Conservation (phyloP, 768 basidiomycete species). For the Infundibulicybe gibba region DNA sequence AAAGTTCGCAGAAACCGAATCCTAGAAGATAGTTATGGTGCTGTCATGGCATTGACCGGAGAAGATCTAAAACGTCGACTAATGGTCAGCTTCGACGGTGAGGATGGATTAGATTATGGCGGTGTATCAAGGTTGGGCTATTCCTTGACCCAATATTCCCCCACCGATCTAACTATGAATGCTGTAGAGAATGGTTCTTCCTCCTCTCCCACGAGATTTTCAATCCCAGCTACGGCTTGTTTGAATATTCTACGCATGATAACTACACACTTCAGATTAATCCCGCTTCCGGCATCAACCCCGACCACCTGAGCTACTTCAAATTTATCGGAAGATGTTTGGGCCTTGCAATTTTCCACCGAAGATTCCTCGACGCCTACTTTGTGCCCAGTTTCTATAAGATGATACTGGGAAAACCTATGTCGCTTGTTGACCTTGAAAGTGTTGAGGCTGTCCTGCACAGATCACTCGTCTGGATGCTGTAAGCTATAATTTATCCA, state of each 20-base stretch:
- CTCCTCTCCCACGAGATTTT: constrained; percentile 80
- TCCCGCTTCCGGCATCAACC: constrained; percentile 70
- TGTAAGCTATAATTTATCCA: constrained; percentile 41
- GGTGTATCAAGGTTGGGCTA: constrained; percentile 62
- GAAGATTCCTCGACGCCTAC: constrained; percentile 75
- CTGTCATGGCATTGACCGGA: constrained; percentile 78
- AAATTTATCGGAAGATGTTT: constrained; percentile 76
- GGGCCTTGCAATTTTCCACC: constrained; percentile 76
- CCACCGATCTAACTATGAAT: constrained; percentile 7
- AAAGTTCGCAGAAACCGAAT: constrained; percentile 79
- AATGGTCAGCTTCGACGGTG: constrained; percentile 75
- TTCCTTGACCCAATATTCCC: neutral
- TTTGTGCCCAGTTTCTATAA: constrained; percentile 82
- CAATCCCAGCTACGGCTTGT: constrained; percentile 78
- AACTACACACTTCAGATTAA: constrained; percentile 83
- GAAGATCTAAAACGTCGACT: constrained; percentile 67
- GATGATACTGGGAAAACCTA: constrained; percentile 62
- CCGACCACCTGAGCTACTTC: constrained; percentile 77
- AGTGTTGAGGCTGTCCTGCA: constrained; percentile 67
- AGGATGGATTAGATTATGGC: constrained; percentile 78
- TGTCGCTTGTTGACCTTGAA: constrained; percentile 62
- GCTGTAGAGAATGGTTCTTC: constrained; percentile 82
- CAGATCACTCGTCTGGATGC: constrained; percentile 70
- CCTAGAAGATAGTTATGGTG: constrained; percentile 82
- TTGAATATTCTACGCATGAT: constrained; percentile 78